Evolutionary conservation across 768 basidiomycete species (phyloP).

Genomic region (Mycena rosella): DNA sequence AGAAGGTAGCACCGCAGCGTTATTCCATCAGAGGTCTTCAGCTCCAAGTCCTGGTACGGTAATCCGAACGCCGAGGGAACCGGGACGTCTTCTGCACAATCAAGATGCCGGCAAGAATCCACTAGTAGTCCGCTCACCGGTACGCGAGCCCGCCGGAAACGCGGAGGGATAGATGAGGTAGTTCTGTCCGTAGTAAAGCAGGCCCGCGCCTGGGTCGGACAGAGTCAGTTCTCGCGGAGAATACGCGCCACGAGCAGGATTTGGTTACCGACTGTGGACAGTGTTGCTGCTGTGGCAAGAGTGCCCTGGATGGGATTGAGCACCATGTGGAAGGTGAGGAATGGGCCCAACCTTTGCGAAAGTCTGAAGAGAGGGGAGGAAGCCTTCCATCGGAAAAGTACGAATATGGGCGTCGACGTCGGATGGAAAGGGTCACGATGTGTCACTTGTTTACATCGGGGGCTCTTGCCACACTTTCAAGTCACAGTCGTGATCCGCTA

Average conservation of each 20-base stretch:
- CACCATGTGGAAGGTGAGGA: constrained; percentile 1
- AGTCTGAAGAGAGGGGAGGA: constrained; percentile 59
- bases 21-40: constrained; percentile 80
- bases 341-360: constrained; percentile 57
- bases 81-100: constrained; percentile 68
- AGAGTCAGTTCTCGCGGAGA: constrained; percentile 19
- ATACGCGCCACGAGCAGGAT: not conserved
- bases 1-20: constrained; percentile 85
- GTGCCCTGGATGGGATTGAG: constrained; percentile 55
- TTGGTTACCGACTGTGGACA: constrained; percentile 67
- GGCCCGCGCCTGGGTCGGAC: constrained; percentile 65
- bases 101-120: constrained; percentile 25
- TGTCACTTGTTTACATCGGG: not conserved
- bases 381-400: constrained; percentile 27
- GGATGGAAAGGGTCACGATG: not conserved
- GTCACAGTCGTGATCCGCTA: no score
- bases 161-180: constrained; percentile 93
- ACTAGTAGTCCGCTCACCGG: constrained; percentile 56
- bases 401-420: not conserved
- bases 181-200: constrained; percentile 90
- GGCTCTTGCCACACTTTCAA: not conserved
- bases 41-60: constrained; percentile 79
- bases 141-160: constrained; percentile 82
- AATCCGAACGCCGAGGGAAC: constrained; percentile 77
- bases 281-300: constrained; percentile 66